Evolutionary conservation across 208 protist species (phyloP).

Genomic region (Leishmania tropica): DNA sequence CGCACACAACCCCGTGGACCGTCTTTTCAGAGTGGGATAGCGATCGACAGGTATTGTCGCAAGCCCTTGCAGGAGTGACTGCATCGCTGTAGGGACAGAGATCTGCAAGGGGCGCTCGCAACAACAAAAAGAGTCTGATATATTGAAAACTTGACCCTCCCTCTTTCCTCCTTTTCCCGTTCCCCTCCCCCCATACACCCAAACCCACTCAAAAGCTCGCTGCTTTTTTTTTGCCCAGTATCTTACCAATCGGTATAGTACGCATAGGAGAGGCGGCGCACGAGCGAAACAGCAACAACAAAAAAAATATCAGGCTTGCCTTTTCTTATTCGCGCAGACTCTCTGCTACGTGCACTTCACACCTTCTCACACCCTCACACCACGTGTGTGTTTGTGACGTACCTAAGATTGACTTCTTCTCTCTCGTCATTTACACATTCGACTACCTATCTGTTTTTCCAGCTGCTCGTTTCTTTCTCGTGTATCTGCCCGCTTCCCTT

Average conservation of each 20-base stretch:
- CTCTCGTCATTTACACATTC: neutral
- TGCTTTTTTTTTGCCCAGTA: neutral
- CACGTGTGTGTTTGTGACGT: neutral
- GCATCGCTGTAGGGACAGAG: no score
- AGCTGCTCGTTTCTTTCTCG: neutral
- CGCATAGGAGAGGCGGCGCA: no score
- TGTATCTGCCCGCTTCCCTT: neutral
- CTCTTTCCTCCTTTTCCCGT: no score
- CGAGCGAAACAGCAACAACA: neutral
- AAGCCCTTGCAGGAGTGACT: no score
- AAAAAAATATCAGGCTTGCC: neutral
- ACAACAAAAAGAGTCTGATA: no score
- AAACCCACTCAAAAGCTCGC: neutral
- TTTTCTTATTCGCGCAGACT: neutral
- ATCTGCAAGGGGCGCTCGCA: no score
- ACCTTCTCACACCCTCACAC: neutral
- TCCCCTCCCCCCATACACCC: no score
- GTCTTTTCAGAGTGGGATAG: no score
- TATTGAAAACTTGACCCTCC: no score
- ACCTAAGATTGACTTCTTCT: neutral
- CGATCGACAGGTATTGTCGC: no score
- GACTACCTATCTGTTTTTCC: neutral
- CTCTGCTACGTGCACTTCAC: neutral
- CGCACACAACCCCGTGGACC: no score
- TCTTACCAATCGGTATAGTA: neutral